Base-by-base conservation (phyloP, 2,329 filamentous ascomycete genomes). In the Colletotrichum sp. region DNA sequence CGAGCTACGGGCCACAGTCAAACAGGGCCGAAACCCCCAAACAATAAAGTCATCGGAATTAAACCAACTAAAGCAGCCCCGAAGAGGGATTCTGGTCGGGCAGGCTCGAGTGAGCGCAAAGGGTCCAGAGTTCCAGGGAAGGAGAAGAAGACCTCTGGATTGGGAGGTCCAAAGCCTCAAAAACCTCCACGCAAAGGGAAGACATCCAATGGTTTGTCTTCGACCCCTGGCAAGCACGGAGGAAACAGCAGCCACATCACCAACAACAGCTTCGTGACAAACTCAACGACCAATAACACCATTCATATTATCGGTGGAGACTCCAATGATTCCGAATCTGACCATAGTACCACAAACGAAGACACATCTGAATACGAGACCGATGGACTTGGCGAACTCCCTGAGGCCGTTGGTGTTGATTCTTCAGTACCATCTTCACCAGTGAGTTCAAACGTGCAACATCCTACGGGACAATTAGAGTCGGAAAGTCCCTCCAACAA, bases 311-410 rank as follows among this genome's bases (percentile, higher is more conserved):
- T 48, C 38, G 38, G 38, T n/a, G 38, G 0, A n/a, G 0, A 48
- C 38, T 48, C 38, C 5, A 18, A n/a, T 1, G 0, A 48, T 3
- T 48, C 38, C 1, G 18, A 48, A 6, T 10, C 38, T 0, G 38
- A 48, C 0, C 5, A 0, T 6, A 9, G n/a, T 12, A 6, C 9
- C 10, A 48, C 38, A 1, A n/a, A 0, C 38, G 18, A 12, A 0
- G 38, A n/a, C 18, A 0, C 0, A 0, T 43, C 36, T 8, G 36
- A 8, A 12, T 0, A 48, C 8, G 38, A 48, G 38, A n/a, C 38
- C 9, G 18, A 48, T 48, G 38, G 18, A 48, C 0, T 0, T 48
- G 38, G 38, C 38, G 38, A 48, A 0, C 0, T 12, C 38, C 38
- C 38, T n/a, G 38, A n/a, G 18, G 38, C 8, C 9, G 0, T 9